These are phyloP conservation scores for Malus hybrid DNA, from an alignment of 331 rosid genomes.

Conservation along the genomic window DNA sequence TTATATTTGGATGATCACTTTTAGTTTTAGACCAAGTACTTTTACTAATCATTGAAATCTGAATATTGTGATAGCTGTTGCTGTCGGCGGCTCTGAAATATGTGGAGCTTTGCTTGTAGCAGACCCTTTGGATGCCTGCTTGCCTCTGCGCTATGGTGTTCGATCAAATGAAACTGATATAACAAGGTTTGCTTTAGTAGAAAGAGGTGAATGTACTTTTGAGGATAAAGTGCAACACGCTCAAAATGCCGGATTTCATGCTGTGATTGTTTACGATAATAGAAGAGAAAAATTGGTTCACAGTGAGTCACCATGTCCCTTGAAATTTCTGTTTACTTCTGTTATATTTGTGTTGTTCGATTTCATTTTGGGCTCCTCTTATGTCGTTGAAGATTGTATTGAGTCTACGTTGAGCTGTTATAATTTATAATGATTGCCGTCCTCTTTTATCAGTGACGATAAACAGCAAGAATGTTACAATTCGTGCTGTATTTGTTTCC, in stretches of 20 bases:
- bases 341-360: background rate
- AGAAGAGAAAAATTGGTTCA: conserved; percentile 14
- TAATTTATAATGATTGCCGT: background rate
- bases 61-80: conserved; percentile 4
- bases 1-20: too few relatives aligned
- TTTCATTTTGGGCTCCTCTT: background rate
- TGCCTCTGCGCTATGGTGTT: conserved; percentile 1
- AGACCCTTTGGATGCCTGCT: conserved; percentile 31
- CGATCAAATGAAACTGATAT: background rate
- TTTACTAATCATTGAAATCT: background rate
- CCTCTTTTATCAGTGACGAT: conserved; percentile 25
- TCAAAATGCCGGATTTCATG: conserved; percentile 24
- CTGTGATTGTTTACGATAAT: conserved; percentile 24
- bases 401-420: background rate
- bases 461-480: conserved; percentile 8
- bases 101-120: conserved; percentile 24
- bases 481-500: conserved; percentile 23
- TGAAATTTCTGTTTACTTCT: background rate
- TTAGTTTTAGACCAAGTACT: background rate
- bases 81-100: conserved; percentile 12
- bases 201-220: conserved; percentile 29
- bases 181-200: conserved; percentile 14
- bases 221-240: conserved; percentile 21
- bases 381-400: background rate
- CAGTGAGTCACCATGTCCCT: conserved; percentile 19